Conservation (phyloP, 768 basidiomycete genomes). For the Mycena belliarum region DNA sequence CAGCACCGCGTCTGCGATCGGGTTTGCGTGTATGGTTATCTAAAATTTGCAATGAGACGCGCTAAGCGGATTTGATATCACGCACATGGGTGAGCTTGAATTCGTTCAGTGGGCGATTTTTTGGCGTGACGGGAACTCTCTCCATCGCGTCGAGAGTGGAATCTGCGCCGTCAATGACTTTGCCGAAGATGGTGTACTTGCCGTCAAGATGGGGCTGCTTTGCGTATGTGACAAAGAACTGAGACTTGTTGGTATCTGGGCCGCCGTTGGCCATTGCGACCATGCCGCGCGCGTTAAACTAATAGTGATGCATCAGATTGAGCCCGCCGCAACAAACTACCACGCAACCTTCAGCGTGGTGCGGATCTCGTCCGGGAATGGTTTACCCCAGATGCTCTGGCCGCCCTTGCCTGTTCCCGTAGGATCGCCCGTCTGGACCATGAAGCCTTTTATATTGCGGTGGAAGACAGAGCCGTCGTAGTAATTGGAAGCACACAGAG, state of each 20-base stretch:
- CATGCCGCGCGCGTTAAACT: conserved; percentile 95
- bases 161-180: conserved; percentile 98
- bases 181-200: conserved; percentile 93
- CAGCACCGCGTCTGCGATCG: conserved; percentile 79
- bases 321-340: conserved; percentile 5
- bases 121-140: conserved; percentile 84
- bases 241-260: conserved; percentile 88
- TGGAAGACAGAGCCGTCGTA: conserved; percentile 89
- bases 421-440: conserved; percentile 93
- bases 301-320: conserved; percentile 20
- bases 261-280: conserved; percentile 99
- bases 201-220: conserved; percentile 94
- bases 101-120: conserved; percentile 85
- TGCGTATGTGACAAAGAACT: conserved; percentile 87
- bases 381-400: conserved; percentile 93
- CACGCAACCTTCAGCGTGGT: conserved; percentile 86
- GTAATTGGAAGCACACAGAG: conserved; percentile 86
- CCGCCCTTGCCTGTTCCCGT: conserved; percentile 92
- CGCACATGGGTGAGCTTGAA: conserved; percentile 82
- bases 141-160: conserved; percentile 94
- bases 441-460: conserved; percentile 94
- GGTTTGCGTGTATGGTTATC: conserved; percentile 93
- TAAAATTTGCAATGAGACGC: conserved; percentile 29
- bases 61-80: conserved; percentile 54
- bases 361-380: conserved; percentile 90